A percentile compares a stretch with the other conserved stretches of the same genome.
Evolutionary conservation across 1,139 yeast species (phyloP).

Genomic region (Blastobotrys niveus): DNA sequence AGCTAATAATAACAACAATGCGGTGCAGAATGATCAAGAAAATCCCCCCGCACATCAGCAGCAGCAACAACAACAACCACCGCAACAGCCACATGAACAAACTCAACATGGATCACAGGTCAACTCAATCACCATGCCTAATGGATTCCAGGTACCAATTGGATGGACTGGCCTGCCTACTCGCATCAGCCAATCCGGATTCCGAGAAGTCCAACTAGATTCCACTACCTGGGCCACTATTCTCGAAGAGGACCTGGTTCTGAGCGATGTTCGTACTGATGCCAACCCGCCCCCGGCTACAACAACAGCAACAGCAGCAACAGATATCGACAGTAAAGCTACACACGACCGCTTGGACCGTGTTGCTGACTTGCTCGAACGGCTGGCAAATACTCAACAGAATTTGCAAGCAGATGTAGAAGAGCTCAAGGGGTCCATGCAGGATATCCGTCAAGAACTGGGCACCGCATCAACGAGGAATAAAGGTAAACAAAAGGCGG

Average conservation of each 20-base stretch:
- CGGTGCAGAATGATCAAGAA: no score
- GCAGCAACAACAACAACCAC: slow-evolving; percentile 8
- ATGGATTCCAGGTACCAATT: slow-evolving; percentile 17
- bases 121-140: slow-evolving; percentile 2
- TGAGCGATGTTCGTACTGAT: not conserved
- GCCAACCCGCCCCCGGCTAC: not conserved
- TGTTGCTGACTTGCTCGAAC: no score
- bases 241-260: not conserved
- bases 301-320: not conserved
- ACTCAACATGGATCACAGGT: not conserved
- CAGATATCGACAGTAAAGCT: not conserved
- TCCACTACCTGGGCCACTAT: slow-evolving; percentile 1
- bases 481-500: no score
- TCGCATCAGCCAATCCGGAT: slow-evolving; percentile 10
- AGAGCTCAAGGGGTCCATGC: no score
- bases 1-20: no score
- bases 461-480: no score
- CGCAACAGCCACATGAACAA: not conserved
- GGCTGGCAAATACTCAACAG: no score
- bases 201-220: slow-evolving; percentile 10
- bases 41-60: not conserved
- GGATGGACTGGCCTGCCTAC: slow-evolving; percentile 24
- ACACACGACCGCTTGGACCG: no score
- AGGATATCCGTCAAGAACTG: no score
- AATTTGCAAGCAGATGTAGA: no score